These are phyloP conservation scores for Trichoderma citrinoviride DNA, from an alignment of 2,329 filamentous ascomycete species.

Conservation along the genomic window DNA sequence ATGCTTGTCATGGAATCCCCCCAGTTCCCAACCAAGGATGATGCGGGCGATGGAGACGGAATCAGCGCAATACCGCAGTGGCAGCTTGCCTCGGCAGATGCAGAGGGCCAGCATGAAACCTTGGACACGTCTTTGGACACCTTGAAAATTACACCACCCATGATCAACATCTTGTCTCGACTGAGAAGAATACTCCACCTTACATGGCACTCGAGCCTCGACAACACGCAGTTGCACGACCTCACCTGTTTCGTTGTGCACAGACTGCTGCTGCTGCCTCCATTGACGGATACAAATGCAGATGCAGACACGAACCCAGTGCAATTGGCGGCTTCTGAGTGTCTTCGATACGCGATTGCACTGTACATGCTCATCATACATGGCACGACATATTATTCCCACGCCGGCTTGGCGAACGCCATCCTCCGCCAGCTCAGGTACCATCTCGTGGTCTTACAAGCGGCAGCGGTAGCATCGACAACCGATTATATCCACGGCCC, in stretches of 20 bases:
- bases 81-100: neutral
- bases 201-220: neutral
- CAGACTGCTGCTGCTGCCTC: neutral
- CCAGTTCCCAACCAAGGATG: slow-evolving; percentile 6
- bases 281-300: neutral
- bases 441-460: neutral
- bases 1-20: slow-evolving; percentile 12
- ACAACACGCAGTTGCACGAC: slow-evolving; percentile 5
- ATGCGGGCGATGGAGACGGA: neutral
- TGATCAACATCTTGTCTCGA: neutral
- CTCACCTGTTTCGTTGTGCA: slow-evolving; percentile 12
- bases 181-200: neutral
- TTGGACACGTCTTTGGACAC: neutral
- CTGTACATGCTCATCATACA: slow-evolving; percentile 15
- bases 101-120: neutral
- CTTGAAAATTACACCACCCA: neutral
- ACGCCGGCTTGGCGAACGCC: slow-evolving; percentile 1
- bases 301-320: neutral
- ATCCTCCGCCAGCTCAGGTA: neutral
- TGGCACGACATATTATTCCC: slow-evolving; percentile 15
- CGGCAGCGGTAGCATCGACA: neutral
- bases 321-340: neutral
- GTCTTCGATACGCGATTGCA: slow-evolving; percentile 8
- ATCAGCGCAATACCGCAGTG: slow-evolving; percentile 7
- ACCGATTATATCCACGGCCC: neutral